Conservation (phyloP, 2,329 filamentous ascomycete genomes). For the Emmonsiellopsis sp. region DNA sequence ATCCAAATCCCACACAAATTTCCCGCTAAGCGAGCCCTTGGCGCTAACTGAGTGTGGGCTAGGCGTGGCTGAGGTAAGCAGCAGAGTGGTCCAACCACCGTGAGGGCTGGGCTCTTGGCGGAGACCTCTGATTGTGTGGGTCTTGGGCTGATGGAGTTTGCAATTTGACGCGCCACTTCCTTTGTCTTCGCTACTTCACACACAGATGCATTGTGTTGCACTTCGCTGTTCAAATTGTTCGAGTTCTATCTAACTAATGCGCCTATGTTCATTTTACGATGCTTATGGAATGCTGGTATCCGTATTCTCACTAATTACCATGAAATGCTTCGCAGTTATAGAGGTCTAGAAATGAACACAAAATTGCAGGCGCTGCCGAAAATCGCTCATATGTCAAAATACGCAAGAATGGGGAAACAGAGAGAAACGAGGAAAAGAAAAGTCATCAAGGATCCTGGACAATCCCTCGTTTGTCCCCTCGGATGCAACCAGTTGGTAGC, state of each 20-base stretch:
- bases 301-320: too few relatives aligned
- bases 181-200: conserved; percentile 2
- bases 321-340: too few relatives aligned
- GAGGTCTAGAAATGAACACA: too few relatives aligned
- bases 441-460: neutral
- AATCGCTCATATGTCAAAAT: neutral
- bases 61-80: conserved; percentile 7
- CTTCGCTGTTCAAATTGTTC: too few relatives aligned
- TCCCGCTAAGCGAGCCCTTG: conserved; percentile 33
- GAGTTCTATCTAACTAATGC: too few relatives aligned
- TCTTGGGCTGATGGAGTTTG: neutral
- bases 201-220: neutral
- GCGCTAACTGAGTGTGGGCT: conserved; percentile 7
- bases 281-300: too few relatives aligned
- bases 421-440: neutral
- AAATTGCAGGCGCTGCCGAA: neutral
- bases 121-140: neutral
- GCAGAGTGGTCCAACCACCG: neutral
- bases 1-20: conserved; percentile 38
- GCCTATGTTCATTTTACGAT: too few relatives aligned
- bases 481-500: neutral
- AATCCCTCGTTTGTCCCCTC: too few relatives aligned
- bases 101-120: neutral
- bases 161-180: neutral
- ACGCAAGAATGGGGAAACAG: neutral